Percentiles rank a stretch among this genome's conserved stretches.
These are phyloP conservation scores for Chondrostereum purpureum DNA, from an alignment of 1,284 basidiomycete species.

Conservation along the genomic window DNA sequence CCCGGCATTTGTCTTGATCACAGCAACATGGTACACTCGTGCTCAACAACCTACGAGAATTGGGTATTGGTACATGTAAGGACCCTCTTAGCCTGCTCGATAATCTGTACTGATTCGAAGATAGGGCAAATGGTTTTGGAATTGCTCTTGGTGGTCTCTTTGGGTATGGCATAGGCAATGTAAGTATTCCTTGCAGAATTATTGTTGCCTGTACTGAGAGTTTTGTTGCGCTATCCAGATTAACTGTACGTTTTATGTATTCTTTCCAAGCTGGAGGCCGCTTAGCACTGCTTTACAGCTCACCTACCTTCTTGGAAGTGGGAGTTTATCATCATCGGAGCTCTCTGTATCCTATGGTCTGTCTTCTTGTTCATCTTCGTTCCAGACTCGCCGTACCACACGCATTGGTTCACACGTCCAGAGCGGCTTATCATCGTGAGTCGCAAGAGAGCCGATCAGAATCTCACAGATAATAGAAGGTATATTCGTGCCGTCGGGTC, in stretches of 20 bases:
- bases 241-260: constrained; percentile 5
- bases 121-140: constrained; percentile 20
- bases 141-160: constrained; percentile 23
- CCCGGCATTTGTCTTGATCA: constrained; percentile 8
- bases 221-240: constrained; percentile 6
- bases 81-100: not conserved
- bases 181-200: constrained; percentile 8
- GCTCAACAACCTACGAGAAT: constrained; percentile 32
- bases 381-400: constrained; percentile 27
- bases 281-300: constrained; percentile 13
- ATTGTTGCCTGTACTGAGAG: constrained; percentile 1
- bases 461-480: constrained; percentile 21
- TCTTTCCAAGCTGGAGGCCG: not conserved
- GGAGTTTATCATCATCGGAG: constrained; percentile 27
- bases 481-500: constrained; percentile 6
- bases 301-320: constrained; percentile 28
- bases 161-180: constrained; percentile 22
- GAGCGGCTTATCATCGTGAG: constrained; percentile 28
- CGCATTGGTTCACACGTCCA: constrained; percentile 26
- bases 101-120: not conserved
- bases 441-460: constrained; percentile 25
- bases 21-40: constrained; percentile 34
- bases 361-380: constrained; percentile 23
- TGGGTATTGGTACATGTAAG: constrained; percentile 26
- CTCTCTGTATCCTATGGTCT: constrained; percentile 21